Conservation (phyloP, 306 rosid genomes). For the Argentina anserina region DNA sequence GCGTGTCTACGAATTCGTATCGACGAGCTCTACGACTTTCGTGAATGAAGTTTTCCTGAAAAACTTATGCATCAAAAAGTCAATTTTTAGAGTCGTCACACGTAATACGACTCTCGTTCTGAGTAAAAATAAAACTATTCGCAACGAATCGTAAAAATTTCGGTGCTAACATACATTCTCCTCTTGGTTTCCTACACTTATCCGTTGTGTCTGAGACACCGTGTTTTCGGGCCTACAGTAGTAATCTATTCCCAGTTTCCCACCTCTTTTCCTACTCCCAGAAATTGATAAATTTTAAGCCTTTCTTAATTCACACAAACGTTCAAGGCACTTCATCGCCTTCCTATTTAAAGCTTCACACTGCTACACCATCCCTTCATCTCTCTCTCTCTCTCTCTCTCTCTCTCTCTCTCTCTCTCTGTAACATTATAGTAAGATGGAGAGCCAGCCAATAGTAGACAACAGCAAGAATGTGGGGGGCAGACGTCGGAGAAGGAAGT, state of each 20-base stretch:
- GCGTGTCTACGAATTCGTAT: no score
- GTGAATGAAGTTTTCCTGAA: no score
- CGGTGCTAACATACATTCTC: no score
- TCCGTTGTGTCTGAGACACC: not conserved
- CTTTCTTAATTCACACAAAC: not conserved
- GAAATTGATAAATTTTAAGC: not conserved
- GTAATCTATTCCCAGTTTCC: not conserved
- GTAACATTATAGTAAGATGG: conserved; percentile 19
- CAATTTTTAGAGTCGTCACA: no score
- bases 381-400: not conserved
- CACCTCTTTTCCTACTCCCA: not conserved
- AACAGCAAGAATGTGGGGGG: not conserved
- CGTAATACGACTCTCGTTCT: no score
- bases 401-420: conserved; percentile 4
- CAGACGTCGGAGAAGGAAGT: conserved; percentile 27
- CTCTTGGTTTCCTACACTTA: not conserved
- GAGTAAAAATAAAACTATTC: no score
- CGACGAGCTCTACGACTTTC: no score
- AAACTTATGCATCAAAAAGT: no score
- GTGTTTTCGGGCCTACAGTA: not conserved
- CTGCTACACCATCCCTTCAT: not conserved
- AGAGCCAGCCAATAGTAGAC: conserved; percentile 13
- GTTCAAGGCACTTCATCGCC: not conserved
- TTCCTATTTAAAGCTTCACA: conserved; percentile 4
- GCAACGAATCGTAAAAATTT: no score